Evolutionary conservation across 176 grass and related monocot species (phyloP), one percentile per base, ranked within the genome.

Genomic region (Saccharum officinarum): DNA sequence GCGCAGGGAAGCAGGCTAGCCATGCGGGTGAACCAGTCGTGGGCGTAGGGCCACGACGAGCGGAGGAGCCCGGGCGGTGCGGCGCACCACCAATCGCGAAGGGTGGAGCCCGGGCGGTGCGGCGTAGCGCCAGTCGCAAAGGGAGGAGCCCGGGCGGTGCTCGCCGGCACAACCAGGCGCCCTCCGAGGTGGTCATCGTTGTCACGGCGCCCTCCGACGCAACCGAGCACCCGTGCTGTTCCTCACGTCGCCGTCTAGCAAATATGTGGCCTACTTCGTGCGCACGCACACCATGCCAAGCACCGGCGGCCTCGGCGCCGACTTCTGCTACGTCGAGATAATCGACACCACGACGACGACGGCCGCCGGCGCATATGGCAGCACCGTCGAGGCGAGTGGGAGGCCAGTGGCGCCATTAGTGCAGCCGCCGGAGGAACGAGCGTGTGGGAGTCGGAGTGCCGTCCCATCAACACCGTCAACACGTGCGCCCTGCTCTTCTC

Each of bases 311-410:
- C 90, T 91, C 1, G 92, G 95, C 34, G 94, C 89, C 10, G 95
- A 98, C 63, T 98, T 98, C 76, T 98, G 95, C 86, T 98, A 90
- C 71, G 86, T 98, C 33, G 84, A 93, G 87, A 91, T 98, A 37
- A 5, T 82, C 34, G 68, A 50, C 8, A 65, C 70, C 70, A 18
- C 66, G n/a, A 41, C 65, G 34, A 13, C 14, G 15, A 17, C 7
- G 8, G 8, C 40, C 40, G 42, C 4, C 63, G 34, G 13, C 46
- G 17, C 44, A 2, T 13, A 47, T 14, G 57, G 20, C 23, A 26
- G 10, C 12, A 44, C 49, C 36, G 28, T 10, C 10, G 33, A 25
- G n/a, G 46, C 7, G 31, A 36, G 0, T 28, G 0, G 16, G 73
- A 49, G 8, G 72, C 8, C 45, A 41, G 0, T 40, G 30, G 0